Evolutionary conservation across 2,329 filamentous ascomycete species (phyloP).

Genomic region (Cercospora zeae-maydis): DNA sequence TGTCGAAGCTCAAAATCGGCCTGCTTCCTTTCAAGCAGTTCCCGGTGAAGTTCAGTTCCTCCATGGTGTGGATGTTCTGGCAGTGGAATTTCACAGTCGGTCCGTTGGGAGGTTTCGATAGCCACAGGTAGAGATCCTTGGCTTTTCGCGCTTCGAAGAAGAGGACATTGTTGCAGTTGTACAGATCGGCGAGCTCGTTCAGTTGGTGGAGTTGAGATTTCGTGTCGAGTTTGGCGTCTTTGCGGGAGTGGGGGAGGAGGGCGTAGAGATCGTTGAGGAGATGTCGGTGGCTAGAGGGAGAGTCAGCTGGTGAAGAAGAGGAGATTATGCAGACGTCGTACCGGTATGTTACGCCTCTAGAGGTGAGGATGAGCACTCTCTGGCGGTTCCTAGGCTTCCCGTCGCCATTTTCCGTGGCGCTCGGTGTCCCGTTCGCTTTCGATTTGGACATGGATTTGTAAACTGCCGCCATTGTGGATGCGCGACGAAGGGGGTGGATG

Average conservation of each 20-base stretch:
- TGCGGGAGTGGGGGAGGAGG: constrained; percentile 85
- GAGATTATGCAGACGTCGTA: constrained; percentile 35
- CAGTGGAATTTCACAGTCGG: constrained; percentile 73
- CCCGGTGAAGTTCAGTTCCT: constrained; percentile 91
- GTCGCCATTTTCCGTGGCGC: constrained; percentile 28
- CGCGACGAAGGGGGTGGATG: background rate
- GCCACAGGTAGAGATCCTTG: constrained; percentile 91
- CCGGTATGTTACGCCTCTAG: constrained; percentile 86
- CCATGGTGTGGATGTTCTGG: constrained; percentile 83
- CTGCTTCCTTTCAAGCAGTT: constrained; percentile 94
- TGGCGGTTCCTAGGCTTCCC: constrained; percentile 44
- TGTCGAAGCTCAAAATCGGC: constrained; percentile 88
- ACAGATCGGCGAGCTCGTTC: constrained; percentile 72
- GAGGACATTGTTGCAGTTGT: constrained; percentile 90
- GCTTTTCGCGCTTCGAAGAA: constrained; percentile 96
- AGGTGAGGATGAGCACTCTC: constrained; percentile 83
- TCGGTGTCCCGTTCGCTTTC: constrained; percentile 36
- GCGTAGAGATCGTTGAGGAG: constrained; percentile 83
- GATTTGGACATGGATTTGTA: constrained; percentile 54
- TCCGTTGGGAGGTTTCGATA: constrained; percentile 84
- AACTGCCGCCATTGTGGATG: constrained; percentile 50
- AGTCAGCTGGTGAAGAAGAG: background rate
- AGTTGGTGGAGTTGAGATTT: constrained; percentile 81
- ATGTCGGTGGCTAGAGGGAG: constrained; percentile 71
- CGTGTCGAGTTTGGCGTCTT: constrained; percentile 95